Evolutionary conservation across 2,329 filamentous ascomycete genomes (phyloP).

Genomic region (Botrytis hyacinthi): DNA sequence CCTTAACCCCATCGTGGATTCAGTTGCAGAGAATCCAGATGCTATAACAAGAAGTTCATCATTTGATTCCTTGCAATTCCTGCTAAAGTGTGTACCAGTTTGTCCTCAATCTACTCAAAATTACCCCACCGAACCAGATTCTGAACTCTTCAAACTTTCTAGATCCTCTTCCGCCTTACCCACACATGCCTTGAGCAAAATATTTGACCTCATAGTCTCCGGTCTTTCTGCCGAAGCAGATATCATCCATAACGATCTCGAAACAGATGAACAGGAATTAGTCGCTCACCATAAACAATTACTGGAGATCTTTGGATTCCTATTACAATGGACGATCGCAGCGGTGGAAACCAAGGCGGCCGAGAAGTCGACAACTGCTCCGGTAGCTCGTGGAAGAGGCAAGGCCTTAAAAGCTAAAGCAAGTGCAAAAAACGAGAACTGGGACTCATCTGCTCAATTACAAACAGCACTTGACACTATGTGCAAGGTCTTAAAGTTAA

Average conservation of each 20-base stretch:
- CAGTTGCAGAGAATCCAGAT: constrained; percentile 87
- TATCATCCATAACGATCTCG: constrained; percentile 78
- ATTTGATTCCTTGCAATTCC: constrained; percentile 91
- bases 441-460: constrained; percentile 87
- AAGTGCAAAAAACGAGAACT: constrained; percentile 61
- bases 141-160: constrained; percentile 62
- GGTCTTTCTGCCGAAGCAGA: constrained; percentile 85
- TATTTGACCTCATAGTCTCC: constrained; percentile 86
- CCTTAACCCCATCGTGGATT: constrained; percentile 88
- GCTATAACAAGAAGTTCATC: constrained; percentile 73
- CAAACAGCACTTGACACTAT: constrained; percentile 88
- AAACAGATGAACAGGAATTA: constrained; percentile 85
- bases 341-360: constrained; percentile 92
- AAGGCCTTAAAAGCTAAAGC: constrained; percentile 73
- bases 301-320: constrained; percentile 89
- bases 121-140: constrained; percentile 48
- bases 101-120: constrained; percentile 43
- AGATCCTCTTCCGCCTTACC: constrained; percentile 82
- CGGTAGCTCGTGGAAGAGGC: constrained; percentile 68
- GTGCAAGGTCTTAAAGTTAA: constrained; percentile 93
- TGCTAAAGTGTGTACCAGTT: constrained; percentile 85
- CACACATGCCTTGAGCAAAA: constrained; percentile 80
- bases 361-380: constrained; percentile 76
- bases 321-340: constrained; percentile 92
- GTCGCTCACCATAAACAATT: constrained; percentile 85